phyloP scores from a whole-genome alignment of 2,329 filamentous ascomycete genomes.

The Ceratocystis cubensis region DNA sequence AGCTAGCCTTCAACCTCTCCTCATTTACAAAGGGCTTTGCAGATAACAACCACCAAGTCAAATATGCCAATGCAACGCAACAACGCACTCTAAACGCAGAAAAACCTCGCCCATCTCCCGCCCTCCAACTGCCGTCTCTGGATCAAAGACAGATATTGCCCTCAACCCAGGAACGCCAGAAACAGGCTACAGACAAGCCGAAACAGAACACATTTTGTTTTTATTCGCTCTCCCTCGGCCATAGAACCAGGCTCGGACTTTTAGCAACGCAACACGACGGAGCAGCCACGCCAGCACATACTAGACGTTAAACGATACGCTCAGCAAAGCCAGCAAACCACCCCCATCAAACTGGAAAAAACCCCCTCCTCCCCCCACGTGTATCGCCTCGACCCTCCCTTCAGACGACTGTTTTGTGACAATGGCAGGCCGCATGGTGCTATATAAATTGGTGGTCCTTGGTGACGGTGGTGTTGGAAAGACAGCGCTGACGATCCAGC shows the following conservation, averaged over 20 bases:
- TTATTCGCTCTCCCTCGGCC: slow-evolving; percentile 7
- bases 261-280: not conserved
- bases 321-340: not conserved
- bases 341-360: not conserved
- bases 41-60: slow-evolving; percentile 3
- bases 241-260: not conserved
- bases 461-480: slow-evolving; percentile 91
- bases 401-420: slow-evolving; percentile 7
- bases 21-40: slow-evolving; percentile 4
- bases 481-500: slow-evolving; percentile 87
- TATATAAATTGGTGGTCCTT: slow-evolving; percentile 92
- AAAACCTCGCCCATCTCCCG: not conserved
- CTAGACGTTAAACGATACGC: slow-evolving; percentile 1
- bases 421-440: slow-evolving; percentile 88
- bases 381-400: not conserved
- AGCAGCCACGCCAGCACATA: not conserved
- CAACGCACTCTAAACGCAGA: not conserved
- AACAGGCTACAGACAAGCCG: not conserved
- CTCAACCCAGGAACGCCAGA: not conserved
- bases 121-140: not conserved
- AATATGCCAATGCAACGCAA: slow-evolving; percentile 3
- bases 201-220: slow-evolving; percentile 8
- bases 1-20: slow-evolving; percentile 8
- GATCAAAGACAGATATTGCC: not conserved
- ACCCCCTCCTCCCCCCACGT: not conserved